Conservation (phyloP, 352 stramenopile genomes). For the Phytopythium vexans region DNA sequence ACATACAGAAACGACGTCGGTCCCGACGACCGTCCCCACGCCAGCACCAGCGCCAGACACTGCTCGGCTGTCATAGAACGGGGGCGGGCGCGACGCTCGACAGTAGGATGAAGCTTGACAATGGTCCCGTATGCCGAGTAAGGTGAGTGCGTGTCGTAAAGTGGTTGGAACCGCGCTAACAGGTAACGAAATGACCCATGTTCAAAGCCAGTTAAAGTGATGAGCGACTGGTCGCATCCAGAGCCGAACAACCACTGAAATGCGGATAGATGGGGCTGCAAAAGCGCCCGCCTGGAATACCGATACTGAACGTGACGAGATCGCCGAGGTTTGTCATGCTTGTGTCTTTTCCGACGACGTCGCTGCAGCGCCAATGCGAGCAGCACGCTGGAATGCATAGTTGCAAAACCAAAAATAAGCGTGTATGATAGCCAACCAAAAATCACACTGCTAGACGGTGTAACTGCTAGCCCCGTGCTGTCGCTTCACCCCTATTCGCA, state of each 20-base stretch:
- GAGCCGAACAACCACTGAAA: slow-evolving; percentile 2
- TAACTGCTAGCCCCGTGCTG: too few species aligned
- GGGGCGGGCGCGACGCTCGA: not conserved
- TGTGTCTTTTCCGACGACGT: too few species aligned
- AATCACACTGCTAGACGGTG: too few species aligned
- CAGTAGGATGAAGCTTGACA: not conserved
- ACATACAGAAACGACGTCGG: not conserved
- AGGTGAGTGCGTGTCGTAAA: not conserved
- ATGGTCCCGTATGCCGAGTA: not conserved
- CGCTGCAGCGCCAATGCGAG: too few species aligned
- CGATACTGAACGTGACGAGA: not conserved
- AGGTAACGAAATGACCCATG: not conserved
- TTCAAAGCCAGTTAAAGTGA: slow-evolving; percentile 4
- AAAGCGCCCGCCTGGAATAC: not conserved
- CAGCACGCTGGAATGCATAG: too few species aligned
- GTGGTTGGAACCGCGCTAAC: not conserved
- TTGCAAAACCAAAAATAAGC: too few species aligned
- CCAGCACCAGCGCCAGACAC: not conserved
- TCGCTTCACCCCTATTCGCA: too few species aligned
- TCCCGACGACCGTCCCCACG: not conserved
- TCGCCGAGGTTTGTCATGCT: too few species aligned
- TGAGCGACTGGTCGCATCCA: not conserved
- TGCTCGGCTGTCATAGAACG: not conserved
- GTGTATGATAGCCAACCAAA: too few species aligned
- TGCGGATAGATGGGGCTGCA: not conserved